A percentile compares a stretch with the other conserved stretches of the same genome.
Conservation (phyloP, 1,284 basidiomycete species). For the Boletus semigastroideus region DNA sequence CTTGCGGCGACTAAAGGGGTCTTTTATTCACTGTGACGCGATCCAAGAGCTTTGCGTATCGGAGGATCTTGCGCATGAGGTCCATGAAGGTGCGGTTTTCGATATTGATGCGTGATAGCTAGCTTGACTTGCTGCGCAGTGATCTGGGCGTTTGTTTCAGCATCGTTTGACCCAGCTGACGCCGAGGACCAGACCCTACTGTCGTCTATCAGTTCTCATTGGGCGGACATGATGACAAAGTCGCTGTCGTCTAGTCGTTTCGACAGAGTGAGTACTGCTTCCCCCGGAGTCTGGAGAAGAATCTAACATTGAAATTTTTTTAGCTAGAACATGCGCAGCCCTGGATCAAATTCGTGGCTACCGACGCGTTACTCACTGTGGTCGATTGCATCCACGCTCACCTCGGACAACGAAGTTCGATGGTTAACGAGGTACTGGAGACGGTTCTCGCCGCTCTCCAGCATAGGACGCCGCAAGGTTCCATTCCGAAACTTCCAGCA, state of each 20-base stretch:
- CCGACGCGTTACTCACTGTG: constrained; percentile 37
- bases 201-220: constrained; percentile 32
- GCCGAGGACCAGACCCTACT: constrained; percentile 31
- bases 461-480: constrained; percentile 10
- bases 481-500: constrained; percentile 27
- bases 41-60: constrained; percentile 37
- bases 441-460: constrained; percentile 28
- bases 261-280: constrained; percentile 19
- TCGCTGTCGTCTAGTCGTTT: constrained; percentile 14
- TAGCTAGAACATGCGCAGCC: constrained; percentile 36
- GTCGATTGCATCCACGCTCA: constrained; percentile 32
- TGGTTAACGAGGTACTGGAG: constrained; percentile 27
- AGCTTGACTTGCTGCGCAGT: constrained; percentile 25
- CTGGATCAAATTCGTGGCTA: constrained; percentile 51
- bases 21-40: constrained; percentile 34
- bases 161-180: constrained; percentile 23
- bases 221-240: constrained; percentile 25
- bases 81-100: constrained; percentile 35
- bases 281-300: not conserved
- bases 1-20: constrained; percentile 38
- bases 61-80: constrained; percentile 16
- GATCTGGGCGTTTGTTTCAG: constrained; percentile 29
- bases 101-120: constrained; percentile 11
- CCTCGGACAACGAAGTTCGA: constrained; percentile 28
- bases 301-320: not conserved